Base-by-base conservation (phyloP, 1,284 basidiomycete genomes). In the Apiotrichum sp. region DNA sequence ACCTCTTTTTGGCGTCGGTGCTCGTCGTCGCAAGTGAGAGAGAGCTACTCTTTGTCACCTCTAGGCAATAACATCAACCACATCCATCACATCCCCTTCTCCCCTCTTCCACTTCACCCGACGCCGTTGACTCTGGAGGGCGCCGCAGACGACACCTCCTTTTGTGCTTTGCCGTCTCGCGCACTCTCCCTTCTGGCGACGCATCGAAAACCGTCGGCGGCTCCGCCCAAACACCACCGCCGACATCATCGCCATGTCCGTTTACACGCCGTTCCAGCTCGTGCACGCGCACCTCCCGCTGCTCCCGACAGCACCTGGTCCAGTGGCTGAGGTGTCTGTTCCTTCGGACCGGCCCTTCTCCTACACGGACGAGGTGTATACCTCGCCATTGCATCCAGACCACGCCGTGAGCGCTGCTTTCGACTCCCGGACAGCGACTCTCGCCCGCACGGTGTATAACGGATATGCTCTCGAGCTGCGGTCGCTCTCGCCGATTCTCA, bases 401-500 rank as follows among this genome's bases (percentile, higher is more conserved):
- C 89, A 92, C 76, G 88, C 89, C 39, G 80, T 81, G 11, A 83
- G 81, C 67, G 81, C 86, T 31, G 80, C 82, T 14, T 80, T 85
- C 64, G 80, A 84, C 7, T 75, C 80, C 6, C 68, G 76, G 34
- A 84, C 85, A 6, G 86, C 87, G 10, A 80, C 92, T 55, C 80
- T 92, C 47, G 77, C 87, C 49, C 86, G 90, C 62, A 80, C 88
- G 45, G 79, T 91, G 50, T 84, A 88, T 65, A 84, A 82, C 53
- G 87, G 86, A 16, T 76, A 86, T 59, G 84, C 87, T 47, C 75
- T 92, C 39, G 89, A 93, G 67, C 82, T 93, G 39, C 71, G 86
- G 35, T 86, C 87, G 2, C 78, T 92, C 44, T 83, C 86, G 1
- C 61, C 67, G 2, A 45, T 60, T 7, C 57, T 64, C 49, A 53